Conservation (phyloP, 805 yeast genomes). For the Candida alai region DNA sequence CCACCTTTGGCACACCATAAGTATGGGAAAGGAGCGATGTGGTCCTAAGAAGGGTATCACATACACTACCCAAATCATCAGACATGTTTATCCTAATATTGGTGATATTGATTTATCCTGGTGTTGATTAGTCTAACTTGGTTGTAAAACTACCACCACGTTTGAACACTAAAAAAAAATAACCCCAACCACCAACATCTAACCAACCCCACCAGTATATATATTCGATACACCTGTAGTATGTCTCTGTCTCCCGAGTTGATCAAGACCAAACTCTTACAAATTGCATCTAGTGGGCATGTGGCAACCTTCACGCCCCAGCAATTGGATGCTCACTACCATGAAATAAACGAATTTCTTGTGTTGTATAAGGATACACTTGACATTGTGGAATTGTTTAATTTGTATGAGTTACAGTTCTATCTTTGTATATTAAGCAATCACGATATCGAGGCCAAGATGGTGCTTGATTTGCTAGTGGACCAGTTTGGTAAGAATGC, state of each 20-base stretch:
- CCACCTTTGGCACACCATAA: constrained; percentile 29
- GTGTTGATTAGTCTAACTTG: too few species aligned
- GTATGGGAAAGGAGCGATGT: constrained; percentile 26
- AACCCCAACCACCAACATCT: background rate
- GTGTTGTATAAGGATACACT: constrained; percentile 23
- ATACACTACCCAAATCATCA: constrained; percentile 16
- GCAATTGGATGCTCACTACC: constrained; percentile 35
- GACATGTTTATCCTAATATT: constrained; percentile 15
- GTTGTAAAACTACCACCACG: too few species aligned
- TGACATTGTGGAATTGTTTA: constrained; percentile 48
- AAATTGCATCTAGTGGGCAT: constrained; percentile 47
- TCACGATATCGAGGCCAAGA: constrained; percentile 69
- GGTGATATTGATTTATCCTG: background rate
- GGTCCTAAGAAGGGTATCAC: constrained; percentile 19
- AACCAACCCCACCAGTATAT: background rate
- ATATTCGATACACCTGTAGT: constrained; percentile 5
- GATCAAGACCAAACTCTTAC: constrained; percentile 44
- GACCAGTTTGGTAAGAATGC: constrained; percentile 51
- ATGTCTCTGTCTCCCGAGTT: too few species aligned
- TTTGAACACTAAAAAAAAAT: too few species aligned
- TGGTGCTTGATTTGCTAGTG: constrained; percentile 55
- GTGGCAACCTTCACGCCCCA: constrained; percentile 48
- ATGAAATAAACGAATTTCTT: constrained; percentile 38
- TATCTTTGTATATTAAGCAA: constrained; percentile 56
- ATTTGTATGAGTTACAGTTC: constrained; percentile 69